phyloP scores from a whole-genome alignment of 306 rosid genomes.

The Vigna hirtella region DNA sequence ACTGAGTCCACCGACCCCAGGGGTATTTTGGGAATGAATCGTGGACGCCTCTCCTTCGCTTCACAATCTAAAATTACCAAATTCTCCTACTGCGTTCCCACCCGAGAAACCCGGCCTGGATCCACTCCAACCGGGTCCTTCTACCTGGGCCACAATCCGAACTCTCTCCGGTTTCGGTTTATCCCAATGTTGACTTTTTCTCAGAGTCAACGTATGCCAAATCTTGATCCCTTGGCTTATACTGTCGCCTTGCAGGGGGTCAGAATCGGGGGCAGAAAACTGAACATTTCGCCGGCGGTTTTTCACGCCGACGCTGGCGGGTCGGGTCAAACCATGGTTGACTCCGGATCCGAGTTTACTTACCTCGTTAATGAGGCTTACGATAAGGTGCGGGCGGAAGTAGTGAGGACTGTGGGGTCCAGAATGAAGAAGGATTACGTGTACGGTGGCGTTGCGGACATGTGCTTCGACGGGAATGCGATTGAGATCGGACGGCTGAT shows the following conservation, averaged over 20 bases:
- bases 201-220: constrained; percentile 75
- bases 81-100: constrained; percentile 86
- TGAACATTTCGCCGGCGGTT: constrained; percentile 52
- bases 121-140: constrained; percentile 64
- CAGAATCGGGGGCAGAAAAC: constrained; percentile 54
- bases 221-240: constrained; percentile 76
- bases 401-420: constrained; percentile 67
- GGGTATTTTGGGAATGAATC: constrained; percentile 94
- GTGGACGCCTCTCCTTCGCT: constrained; percentile 75
- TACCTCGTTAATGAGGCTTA: constrained; percentile 79
- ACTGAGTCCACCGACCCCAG: constrained; percentile 67
- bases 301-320: constrained; percentile 73
- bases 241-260: constrained; percentile 75
- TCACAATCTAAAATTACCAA: constrained; percentile 74
- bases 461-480: constrained; percentile 66
- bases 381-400: constrained; percentile 60
- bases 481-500: constrained; percentile 66
- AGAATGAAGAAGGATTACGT: constrained; percentile 70
- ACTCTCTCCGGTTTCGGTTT: constrained; percentile 52
- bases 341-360: constrained; percentile 86
- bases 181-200: constrained; percentile 54
- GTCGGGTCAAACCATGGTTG: constrained; percentile 91
- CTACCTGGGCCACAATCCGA: constrained; percentile 78
- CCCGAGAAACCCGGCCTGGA: constrained; percentile 50
- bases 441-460: constrained; percentile 72